A percentile compares a stretch with the other conserved stretches of the same genome.
Conservation (phyloP, 192 early-diverging fungal species). For the Allomyces arbusculus region DNA sequence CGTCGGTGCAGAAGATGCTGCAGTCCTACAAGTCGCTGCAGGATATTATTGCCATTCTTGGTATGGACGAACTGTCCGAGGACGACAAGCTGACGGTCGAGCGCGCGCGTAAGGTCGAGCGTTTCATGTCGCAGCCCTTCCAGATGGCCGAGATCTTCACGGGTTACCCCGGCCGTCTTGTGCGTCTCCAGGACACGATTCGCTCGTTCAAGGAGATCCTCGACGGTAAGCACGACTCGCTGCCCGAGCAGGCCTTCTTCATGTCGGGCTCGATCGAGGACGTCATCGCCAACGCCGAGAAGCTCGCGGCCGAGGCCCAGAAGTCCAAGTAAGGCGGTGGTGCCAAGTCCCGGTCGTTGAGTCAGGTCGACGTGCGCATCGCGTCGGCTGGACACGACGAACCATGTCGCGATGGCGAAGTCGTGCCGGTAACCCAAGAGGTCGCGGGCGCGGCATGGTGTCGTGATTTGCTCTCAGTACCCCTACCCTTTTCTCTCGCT, state of each 20-base stretch:
- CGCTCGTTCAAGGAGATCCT: constrained; percentile 94
- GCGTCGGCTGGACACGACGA: too few species aligned
- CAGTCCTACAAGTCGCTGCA: constrained; percentile 98
- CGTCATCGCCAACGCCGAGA: constrained; percentile 68
- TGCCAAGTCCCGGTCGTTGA: too few species aligned
- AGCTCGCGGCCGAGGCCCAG: background rate
- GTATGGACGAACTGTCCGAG: constrained; percentile 98
- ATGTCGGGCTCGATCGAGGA: constrained; percentile 96
- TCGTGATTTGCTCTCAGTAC: too few species aligned
- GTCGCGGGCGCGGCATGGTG: too few species aligned
- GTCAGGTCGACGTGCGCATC: too few species aligned
- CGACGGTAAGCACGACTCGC: constrained; percentile 84
- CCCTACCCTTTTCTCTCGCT: too few species aligned
- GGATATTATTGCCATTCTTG: constrained; percentile 98
- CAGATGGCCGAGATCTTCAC: constrained; percentile 91
- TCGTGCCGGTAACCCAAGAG: too few species aligned
- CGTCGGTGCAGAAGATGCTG: constrained; percentile 82
- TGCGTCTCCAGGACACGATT: constrained; percentile 77
- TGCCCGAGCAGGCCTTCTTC: constrained; percentile 94
- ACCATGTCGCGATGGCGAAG: too few species aligned
- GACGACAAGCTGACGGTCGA: constrained; percentile 97
- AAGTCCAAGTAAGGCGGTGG: background rate
- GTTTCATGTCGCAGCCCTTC: constrained; percentile 98
- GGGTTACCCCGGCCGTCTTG: constrained; percentile 89
- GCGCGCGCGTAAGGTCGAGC: constrained; percentile 98